Evolutionary conservation across 2,329 filamentous ascomycete genomes (phyloP), one percentile per base, ranked within the genome.

Genomic region (Monosporascus cannonballus): DNA sequence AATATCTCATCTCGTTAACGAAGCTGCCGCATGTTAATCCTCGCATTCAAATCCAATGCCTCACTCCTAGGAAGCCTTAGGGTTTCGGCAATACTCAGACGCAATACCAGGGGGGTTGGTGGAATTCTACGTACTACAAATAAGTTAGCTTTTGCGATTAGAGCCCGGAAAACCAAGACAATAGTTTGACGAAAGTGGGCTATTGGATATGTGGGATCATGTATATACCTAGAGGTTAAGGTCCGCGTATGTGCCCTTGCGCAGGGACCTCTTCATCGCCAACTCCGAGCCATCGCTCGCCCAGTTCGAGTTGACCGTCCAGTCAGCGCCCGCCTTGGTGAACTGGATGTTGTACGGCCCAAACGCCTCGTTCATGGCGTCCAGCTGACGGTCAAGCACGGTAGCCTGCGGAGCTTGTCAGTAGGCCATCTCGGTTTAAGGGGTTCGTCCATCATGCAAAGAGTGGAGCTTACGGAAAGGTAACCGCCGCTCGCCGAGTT

Each of bases 251-350:
- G 67, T 67, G 47, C 76, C 76, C 64, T 73, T 68, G 54, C 73
- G 73, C 9, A 78, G 74, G 25, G 68, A 60, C 39, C 54, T 61
- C 70, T 77, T 78, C 75, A 78, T 78, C 2, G 58, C 64, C 49
- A 67, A 50, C 54, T 76, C 71, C n/a, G 59, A 55, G 2, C 66
- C 64, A 24, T 73, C 75, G 15, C 54, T 57, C 30, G 74, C 73
- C 75, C 76, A 81, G 59, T 65, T 64, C 20, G 64, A 39, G 68
- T 80, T 79, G 59, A 78, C 64, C 37, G 76, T 77, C 56, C 69
- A 73, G 51, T 72, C 71, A 20, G 66, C 74, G 50, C 67, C 68
- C 20, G 71, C 66, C 41, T 77, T 69, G 25, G 67, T 69, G 64
- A 80, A 81, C 1, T 61, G 61, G 57, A 79, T 69, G 50, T 71